Base-by-base conservation (phyloP, 208 protist species). In the Wallacemonas collosoma region DNA sequence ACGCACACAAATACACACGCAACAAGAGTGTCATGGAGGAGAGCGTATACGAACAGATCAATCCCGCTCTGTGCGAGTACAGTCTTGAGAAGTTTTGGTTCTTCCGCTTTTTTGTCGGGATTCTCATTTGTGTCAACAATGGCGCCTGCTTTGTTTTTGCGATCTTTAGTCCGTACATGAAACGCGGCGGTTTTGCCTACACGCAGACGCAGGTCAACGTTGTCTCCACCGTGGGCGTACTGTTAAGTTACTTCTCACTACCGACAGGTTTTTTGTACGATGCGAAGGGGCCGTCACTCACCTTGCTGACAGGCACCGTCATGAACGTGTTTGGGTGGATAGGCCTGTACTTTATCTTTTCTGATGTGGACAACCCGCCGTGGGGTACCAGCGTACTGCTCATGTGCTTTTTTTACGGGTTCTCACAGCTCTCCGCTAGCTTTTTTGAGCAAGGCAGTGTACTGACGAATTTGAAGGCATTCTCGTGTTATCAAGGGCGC, bases 241-340 rank as follows among this genome's bases (percentile, higher is more conserved):
- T 95, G 5, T 78, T 93, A 43, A 93, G 87, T 72, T 95, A 93
- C 79, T 92, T 93, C 63, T 95, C 90, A 8, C 62, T 95, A 43
- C 90, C 90, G 4, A 92, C 87, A 4, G 90, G 90, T 2, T 91
- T 87, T 61, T 62, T 95, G 56, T 95, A 88, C 77, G 90, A 95
- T 63, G 50, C 48, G 26, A 81, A 81, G 15, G 90, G 90, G 8
- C 90, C 90, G 0, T 70, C 66, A 2, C 45, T 68, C 12, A 93
- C 84, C 2, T 60, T 95, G 38, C 54, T 90, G 2, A 76, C 74
- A 2, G 90, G 90, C 11, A 88, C 86, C 15, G 8, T 83, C 36
- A 69, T 95, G 45, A 91, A 91, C 66, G 70, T 85, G n/a, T 50
- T 79, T 15, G 90, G 90, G 1, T 95, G 87, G 90, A 54, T 82